Percentiles rank a stretch among this genome's conserved stretches.
Conservation (phyloP, 306 rosid genomes). For the Macrotyloma uniflorum region DNA sequence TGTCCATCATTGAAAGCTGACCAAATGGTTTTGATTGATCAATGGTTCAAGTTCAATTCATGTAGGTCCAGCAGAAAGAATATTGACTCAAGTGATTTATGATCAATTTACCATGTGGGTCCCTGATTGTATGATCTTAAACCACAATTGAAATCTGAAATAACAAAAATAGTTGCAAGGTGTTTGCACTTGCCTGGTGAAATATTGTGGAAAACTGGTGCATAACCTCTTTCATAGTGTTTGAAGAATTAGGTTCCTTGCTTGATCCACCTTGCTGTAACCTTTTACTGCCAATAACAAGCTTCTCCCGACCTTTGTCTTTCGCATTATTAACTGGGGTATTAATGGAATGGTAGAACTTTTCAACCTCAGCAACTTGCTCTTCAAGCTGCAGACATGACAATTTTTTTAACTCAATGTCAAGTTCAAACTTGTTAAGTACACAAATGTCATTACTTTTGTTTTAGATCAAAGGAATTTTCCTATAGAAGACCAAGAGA, state of each 20-base stretch:
- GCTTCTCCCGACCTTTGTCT: slow-evolving; percentile 62
- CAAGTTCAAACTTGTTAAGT: too few species aligned
- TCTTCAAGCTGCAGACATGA: slow-evolving; percentile 62
- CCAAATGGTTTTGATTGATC: neutral
- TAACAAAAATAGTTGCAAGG: neutral
- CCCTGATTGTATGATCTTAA: neutral
- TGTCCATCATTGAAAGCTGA: neutral
- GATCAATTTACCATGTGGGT: neutral
- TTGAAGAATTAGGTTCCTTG: slow-evolving; percentile 61
- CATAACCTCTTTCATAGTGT: slow-evolving; percentile 76
- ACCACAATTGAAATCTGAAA: slow-evolving; percentile 9
- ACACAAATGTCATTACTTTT: neutral
- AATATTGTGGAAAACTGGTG: slow-evolving; percentile 64
- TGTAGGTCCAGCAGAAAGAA: slow-evolving; percentile 5
- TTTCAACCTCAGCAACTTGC: slow-evolving; percentile 62
- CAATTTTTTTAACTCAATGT: neutral
- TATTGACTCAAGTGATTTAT: neutral
- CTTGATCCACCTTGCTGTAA: slow-evolving; percentile 51
- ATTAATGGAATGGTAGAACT: slow-evolving; percentile 42
- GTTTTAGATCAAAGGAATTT: neutral
- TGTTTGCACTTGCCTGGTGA: slow-evolving; percentile 57
- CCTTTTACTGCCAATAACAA: slow-evolving; percentile 52
- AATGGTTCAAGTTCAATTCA: slow-evolving; percentile 6
- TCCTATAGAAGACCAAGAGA: neutral
- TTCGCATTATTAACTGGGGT: slow-evolving; percentile 49